Percentiles rank a stretch among this genome's conserved stretches.
These are phyloP conservation scores for Pichia sp. DNA, from an alignment of 1,139 yeast species.

Conservation along the genomic window DNA sequence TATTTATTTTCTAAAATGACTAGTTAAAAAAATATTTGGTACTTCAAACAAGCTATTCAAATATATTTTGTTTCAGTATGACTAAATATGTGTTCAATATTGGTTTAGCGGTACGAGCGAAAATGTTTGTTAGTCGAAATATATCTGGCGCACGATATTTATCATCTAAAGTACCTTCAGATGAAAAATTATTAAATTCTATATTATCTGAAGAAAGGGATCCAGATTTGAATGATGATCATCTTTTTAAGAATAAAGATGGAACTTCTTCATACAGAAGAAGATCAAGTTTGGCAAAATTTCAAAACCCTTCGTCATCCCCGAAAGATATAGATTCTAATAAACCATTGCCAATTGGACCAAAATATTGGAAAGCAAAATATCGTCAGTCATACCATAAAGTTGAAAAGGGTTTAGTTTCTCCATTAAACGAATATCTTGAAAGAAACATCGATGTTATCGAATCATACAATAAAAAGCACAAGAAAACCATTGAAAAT, in stretches of 20 bases:
- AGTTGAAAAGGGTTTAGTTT: constrained; percentile 16
- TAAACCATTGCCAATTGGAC: constrained; percentile 10
- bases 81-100: background rate
- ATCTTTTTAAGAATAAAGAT: background rate
- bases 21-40: background rate
- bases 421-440: constrained; percentile 20
- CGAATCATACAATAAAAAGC: constrained; percentile 21
- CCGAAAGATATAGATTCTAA: too few relatives aligned
- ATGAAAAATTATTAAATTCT: constrained; percentile 12
- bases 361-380: constrained; percentile 19
- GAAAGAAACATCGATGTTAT: constrained; percentile 19
- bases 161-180: constrained; percentile 8
- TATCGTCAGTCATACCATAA: constrained; percentile 17
- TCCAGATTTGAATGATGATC: constrained; percentile 3
- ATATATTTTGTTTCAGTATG: background rate
- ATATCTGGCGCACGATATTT: background rate
- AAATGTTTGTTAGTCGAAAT: background rate
- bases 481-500: constrained; percentile 15
- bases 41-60: background rate
- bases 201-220: constrained; percentile 13
- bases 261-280: constrained; percentile 2
- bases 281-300: background rate
- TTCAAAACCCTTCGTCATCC: background rate
- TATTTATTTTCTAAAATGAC: background rate
- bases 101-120: background rate